These are phyloP conservation scores for Auricularia sp. DNA, from an alignment of 768 basidiomycete genomes.

Conservation along the genomic window DNA sequence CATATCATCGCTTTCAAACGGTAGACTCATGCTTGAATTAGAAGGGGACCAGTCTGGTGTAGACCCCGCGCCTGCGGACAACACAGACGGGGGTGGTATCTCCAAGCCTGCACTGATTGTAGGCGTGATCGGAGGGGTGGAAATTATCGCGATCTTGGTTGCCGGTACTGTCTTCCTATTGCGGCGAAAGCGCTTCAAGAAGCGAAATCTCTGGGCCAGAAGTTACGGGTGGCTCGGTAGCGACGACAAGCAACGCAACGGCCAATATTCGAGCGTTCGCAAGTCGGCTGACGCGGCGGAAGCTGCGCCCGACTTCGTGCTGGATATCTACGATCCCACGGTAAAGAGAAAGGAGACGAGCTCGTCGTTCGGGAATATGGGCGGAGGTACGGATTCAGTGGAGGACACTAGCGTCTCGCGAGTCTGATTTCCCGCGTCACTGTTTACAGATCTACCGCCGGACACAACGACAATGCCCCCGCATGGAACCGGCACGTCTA, in stretches of 20 bases:
- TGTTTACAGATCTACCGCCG: background rate
- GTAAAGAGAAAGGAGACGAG: background rate
- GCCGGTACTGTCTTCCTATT: background rate
- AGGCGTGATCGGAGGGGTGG: background rate
- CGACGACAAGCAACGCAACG: background rate
- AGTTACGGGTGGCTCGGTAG: background rate
- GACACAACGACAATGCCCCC: background rate
- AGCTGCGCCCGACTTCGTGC: background rate
- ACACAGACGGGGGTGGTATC: background rate
- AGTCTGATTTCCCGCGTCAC: background rate
- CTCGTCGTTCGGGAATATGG: background rate
- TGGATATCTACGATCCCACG: background rate
- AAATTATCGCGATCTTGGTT: background rate
- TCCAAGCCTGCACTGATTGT: background rate
- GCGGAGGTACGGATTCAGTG: background rate
- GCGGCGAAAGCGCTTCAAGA: background rate
- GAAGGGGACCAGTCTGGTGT: background rate
- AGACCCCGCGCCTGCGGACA: background rate
- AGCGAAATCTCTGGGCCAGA: background rate
- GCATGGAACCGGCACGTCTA: background rate
- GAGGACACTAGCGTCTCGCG: background rate
- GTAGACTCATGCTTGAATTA: background rate
- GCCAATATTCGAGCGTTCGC: background rate
- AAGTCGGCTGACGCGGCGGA: background rate
- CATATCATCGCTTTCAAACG: background rate